Evolutionary conservation across 805 yeast genomes (phyloP).

Genomic region (Kregervanrija pseudodelftensis): DNA sequence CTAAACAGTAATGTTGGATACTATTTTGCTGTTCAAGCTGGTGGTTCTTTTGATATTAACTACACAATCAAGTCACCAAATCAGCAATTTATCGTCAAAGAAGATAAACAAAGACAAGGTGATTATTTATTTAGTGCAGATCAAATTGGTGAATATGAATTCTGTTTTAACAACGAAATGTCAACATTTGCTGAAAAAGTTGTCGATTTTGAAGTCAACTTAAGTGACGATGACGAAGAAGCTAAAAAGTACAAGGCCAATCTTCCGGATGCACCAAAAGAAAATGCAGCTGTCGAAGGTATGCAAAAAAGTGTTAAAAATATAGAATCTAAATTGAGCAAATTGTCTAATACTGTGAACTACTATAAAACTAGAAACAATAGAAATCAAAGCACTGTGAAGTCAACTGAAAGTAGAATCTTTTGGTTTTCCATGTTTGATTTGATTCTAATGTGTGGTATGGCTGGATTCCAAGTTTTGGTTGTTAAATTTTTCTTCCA

Average conservation of each 20-base stretch:
- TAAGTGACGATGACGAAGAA: slow-evolving; percentile 32
- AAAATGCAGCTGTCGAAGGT: slow-evolving; percentile 47
- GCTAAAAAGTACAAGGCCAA: slow-evolving; percentile 41
- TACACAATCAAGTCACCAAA: slow-evolving; percentile 56
- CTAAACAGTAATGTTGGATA: slow-evolving; percentile 58
- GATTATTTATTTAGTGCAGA: slow-evolving; percentile 69
- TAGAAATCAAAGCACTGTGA: slow-evolving; percentile 80
- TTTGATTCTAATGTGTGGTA: slow-evolving; percentile 54
- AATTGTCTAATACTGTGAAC: slow-evolving; percentile 53
- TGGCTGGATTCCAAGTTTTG: slow-evolving; percentile 63
- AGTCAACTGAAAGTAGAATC: slow-evolving; percentile 56
- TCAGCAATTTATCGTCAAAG: slow-evolving; percentile 44
- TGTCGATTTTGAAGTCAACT: slow-evolving; percentile 72
- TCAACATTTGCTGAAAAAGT: slow-evolving; percentile 76
- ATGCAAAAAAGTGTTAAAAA: slow-evolving; percentile 48
- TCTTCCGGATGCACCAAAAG: slow-evolving; percentile 52
- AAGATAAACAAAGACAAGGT: slow-evolving; percentile 66
- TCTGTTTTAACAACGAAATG: slow-evolving; percentile 80
- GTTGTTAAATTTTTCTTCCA: slow-evolving; percentile 67
- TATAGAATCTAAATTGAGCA: slow-evolving; percentile 54
- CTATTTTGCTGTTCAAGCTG: slow-evolving; percentile 78
- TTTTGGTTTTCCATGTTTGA: slow-evolving; percentile 61
- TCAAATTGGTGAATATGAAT: slow-evolving; percentile 70
- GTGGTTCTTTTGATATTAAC: slow-evolving; percentile 76
- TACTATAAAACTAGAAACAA: slow-evolving; percentile 86